Evolutionary conservation across 1,284 basidiomycete genomes (phyloP), one percentile per base, ranked within the genome.

Genomic region (Athelia sp.): DNA sequence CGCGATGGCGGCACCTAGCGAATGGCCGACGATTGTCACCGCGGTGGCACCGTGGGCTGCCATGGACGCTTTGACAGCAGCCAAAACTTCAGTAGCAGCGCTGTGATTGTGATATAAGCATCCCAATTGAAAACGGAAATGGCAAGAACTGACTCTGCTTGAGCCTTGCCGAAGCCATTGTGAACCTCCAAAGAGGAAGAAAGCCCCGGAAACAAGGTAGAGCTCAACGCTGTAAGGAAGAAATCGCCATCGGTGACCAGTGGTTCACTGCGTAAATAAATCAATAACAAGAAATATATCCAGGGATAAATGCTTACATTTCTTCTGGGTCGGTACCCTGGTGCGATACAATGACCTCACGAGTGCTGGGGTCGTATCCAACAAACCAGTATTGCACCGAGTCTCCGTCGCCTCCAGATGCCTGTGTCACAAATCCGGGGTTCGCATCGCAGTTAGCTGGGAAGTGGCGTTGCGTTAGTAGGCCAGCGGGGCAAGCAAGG

Each of bases 391-490:
- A 81, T 57, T 84, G 83, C 1, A 71, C 61, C 6, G 40, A 45
- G n/a, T 58, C 52, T 0, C 81, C 81, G 55, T 86, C 74, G 1
- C 83, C 84, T 31, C 84, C 84, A 0, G 79, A 71, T 9, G 81
- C 82, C 2, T 79, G 63, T 0, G 81, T 77, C 22, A 72, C 45
- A 58, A 86, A 86, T 3, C 57, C 64, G 1, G 77, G 57, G 55
- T 81, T 83, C 6, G 72, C 75, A 23, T 72, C 48, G 56, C 84
- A 87, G 49, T 74, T 72, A 0, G 58, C 80, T 81, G 44, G 15
- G 18, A 13, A 29, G 26, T 13, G 26, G 13, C 4, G 13, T 29
- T 13, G 13, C 6, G 13, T 29, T 29, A 29, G 6, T 29, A 13
- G 13, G 4, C 26, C 26, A 29, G 26, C 26, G 4, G 26, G 13